These are phyloP conservation scores for Piloderma croceum DNA, from an alignment of 768 basidiomycete genomes.

Conservation along the genomic window DNA sequence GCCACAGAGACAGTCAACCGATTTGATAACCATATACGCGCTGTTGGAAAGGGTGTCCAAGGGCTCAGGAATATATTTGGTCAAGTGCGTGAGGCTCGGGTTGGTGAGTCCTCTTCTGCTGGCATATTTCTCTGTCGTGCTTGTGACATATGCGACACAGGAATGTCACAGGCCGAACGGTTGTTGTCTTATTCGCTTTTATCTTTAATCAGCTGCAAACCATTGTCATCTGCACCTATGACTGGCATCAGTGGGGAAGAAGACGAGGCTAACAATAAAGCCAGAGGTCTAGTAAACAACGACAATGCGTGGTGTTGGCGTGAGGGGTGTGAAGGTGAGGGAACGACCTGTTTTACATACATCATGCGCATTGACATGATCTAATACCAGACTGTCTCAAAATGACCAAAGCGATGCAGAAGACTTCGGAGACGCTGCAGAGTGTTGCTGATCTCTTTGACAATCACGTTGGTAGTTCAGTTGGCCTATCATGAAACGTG, in stretches of 20 bases:
- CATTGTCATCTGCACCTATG: constrained; percentile 44
- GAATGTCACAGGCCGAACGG: constrained; percentile 75
- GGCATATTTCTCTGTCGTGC: background rate
- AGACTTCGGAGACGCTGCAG: constrained; percentile 66
- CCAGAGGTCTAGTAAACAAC: constrained; percentile 55
- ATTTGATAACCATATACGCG: constrained; percentile 62
- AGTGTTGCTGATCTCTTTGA: constrained; percentile 75
- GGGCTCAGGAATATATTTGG: constrained; percentile 58
- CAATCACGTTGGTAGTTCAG: constrained; percentile 54
- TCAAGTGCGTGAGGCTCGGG: constrained; percentile 56
- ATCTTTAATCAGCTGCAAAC: constrained; percentile 69
- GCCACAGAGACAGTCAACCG: constrained; percentile 50
- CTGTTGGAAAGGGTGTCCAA: constrained; percentile 65
- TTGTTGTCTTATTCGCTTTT: constrained; percentile 67
- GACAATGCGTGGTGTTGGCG: constrained; percentile 88
- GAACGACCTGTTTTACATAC: background rate
- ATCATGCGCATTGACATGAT: background rate
- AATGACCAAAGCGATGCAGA: constrained; percentile 73
- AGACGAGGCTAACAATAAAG: constrained; percentile 35
- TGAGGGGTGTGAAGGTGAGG: constrained; percentile 63
- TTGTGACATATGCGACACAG: constrained; percentile 34
- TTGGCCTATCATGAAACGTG: background rate
- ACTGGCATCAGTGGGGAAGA: constrained; percentile 46
- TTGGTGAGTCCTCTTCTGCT: constrained; percentile 43
- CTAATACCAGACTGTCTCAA: constrained; percentile 58